These are phyloP conservation scores for Rhynchosporium graminicola DNA, from an alignment of 2,329 filamentous ascomycete genomes.

Conservation along the genomic window DNA sequence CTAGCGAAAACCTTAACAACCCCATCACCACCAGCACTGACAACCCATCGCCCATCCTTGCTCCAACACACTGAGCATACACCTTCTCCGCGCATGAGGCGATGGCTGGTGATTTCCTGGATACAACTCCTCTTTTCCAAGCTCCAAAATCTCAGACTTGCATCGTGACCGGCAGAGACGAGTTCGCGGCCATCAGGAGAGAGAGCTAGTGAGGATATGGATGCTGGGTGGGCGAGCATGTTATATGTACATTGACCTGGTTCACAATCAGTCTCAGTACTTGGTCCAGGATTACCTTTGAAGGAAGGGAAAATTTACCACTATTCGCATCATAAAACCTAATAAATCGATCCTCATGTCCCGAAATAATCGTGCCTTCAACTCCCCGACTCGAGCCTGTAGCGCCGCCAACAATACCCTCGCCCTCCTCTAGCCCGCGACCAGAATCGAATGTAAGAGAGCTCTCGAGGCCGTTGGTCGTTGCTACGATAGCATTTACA, in stretches of 20 bases:
- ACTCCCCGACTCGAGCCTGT: constrained; percentile 78
- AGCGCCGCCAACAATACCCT: constrained; percentile 77
- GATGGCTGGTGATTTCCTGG: constrained; percentile 91
- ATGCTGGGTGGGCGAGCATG: constrained; percentile 93
- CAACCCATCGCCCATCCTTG: constrained; percentile 90
- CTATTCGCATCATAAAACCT: constrained; percentile 98
- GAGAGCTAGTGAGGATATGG: constrained; percentile 87
- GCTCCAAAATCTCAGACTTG: constrained; percentile 94
- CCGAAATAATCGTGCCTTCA: constrained; percentile 92
- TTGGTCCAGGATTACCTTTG: not conserved
- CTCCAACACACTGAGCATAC: constrained; percentile 96
- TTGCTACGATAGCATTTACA: constrained; percentile 89
- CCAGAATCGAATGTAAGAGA: constrained; percentile 60
- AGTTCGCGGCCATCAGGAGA: constrained; percentile 93
- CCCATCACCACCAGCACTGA: constrained; percentile 91
- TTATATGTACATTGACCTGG: constrained; percentile 98
- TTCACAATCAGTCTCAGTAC: constrained; percentile 9
- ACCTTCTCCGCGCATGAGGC: constrained; percentile 93
- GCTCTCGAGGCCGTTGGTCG: constrained; percentile 76
- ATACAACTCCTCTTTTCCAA: constrained; percentile 93
- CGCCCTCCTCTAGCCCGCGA: constrained; percentile 64
- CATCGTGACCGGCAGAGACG: constrained; percentile 94
- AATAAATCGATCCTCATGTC: constrained; percentile 94
- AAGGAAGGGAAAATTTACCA: constrained; percentile 62
- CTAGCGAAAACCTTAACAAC: constrained; percentile 85